Conservation (phyloP, 805 yeast genomes). For the Kluyveromyces aestuarii region DNA sequence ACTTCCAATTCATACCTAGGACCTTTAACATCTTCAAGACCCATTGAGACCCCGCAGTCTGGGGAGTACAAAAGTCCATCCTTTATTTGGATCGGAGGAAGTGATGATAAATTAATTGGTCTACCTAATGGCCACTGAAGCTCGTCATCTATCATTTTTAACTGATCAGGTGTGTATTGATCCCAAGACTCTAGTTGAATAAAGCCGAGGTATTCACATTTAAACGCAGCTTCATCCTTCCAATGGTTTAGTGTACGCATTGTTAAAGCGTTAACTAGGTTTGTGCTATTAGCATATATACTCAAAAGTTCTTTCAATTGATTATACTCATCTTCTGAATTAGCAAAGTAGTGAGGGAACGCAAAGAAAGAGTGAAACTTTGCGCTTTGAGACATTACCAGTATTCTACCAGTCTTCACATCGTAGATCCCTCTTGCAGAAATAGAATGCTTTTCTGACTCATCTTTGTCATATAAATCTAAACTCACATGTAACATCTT, state of each 20-base stretch:
- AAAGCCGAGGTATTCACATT: slow-evolving; percentile 66
- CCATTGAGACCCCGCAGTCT: slow-evolving; percentile 65
- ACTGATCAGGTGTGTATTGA: slow-evolving; percentile 38
- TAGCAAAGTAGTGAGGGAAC: slow-evolving; percentile 43
- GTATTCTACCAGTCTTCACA: slow-evolving; percentile 53
- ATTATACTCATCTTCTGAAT: slow-evolving; percentile 35
- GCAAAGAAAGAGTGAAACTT: slow-evolving; percentile 56
- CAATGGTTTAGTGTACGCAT: slow-evolving; percentile 34
- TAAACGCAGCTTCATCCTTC: slow-evolving; percentile 28
- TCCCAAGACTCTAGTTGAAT: slow-evolving; percentile 61
- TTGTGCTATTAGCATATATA: slow-evolving; percentile 37
- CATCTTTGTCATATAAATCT: slow-evolving; percentile 35
- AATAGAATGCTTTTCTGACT: slow-evolving; percentile 41
- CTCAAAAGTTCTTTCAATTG: slow-evolving; percentile 36
- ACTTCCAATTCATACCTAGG: slow-evolving; percentile 41
- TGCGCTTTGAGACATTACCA: slow-evolving; percentile 51
- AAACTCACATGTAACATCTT: slow-evolving; percentile 31
- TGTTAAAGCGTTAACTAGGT: slow-evolving; percentile 33
- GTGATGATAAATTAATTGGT: slow-evolving; percentile 42
- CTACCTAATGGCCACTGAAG: slow-evolving; percentile 65
- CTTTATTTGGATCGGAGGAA: slow-evolving; percentile 49
- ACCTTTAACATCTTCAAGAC: slow-evolving; percentile 38
- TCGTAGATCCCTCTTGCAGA: slow-evolving; percentile 56
- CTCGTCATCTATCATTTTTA: slow-evolving; percentile 63
- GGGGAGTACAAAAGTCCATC: slow-evolving; percentile 72